These are phyloP conservation scores for Hymenoscyphus infarciens DNA, from an alignment of 2,329 filamentous ascomycete species.

Conservation along the genomic window DNA sequence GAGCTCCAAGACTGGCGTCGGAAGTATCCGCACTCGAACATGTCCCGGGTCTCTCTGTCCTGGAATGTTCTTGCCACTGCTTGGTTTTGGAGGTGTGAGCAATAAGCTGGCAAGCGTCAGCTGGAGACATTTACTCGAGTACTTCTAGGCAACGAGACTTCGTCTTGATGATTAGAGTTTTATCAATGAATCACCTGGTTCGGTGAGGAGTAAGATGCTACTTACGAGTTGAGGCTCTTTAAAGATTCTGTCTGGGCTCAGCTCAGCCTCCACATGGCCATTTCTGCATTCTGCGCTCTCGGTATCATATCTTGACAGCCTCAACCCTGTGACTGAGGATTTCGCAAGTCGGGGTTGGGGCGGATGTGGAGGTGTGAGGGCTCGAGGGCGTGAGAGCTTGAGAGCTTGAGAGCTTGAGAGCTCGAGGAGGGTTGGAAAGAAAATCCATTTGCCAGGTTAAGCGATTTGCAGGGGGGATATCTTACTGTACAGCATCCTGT, in stretches of 20 bases:
- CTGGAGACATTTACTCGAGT: neutral
- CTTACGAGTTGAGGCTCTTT: neutral
- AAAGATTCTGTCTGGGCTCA: neutral
- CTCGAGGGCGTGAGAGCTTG: too few species aligned
- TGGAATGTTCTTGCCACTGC: neutral
- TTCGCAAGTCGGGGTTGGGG: constrained; percentile 4
- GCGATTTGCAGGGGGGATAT: neutral
- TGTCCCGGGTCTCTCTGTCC: neutral
- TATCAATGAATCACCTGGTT: neutral
- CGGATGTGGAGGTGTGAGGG: neutral
- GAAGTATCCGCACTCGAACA: neutral
- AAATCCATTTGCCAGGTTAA: neutral
- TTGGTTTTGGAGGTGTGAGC: neutral
- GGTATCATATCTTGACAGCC: neutral
- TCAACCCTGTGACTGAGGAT: neutral
- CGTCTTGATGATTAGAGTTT: neutral
- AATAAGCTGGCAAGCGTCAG: neutral
- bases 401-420: too few species aligned
- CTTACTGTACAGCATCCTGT: neutral
- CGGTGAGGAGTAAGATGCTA: neutral
- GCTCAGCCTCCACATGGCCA: neutral
- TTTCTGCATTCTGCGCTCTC: neutral
- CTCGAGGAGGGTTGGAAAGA: neutral
- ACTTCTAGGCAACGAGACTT: neutral
- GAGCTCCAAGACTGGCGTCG: neutral